phyloP scores from a whole-genome alignment of 768 basidiomycete genomes.

The Boletellus ananiceps region DNA sequence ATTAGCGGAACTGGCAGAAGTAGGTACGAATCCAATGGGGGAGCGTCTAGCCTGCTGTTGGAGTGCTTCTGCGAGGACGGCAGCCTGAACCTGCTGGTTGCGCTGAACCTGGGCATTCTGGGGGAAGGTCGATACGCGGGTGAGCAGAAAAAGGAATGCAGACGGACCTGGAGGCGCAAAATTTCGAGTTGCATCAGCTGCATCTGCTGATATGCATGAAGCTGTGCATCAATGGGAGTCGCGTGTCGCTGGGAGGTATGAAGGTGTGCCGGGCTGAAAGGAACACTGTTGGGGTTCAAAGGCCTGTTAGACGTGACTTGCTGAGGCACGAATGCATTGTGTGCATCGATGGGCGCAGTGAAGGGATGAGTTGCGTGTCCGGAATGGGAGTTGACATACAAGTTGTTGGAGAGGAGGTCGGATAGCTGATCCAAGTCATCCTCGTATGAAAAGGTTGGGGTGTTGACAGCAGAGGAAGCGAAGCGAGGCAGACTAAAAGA shows the following conservation, averaged over 20 bases:
- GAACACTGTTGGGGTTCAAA: conserved; percentile 49
- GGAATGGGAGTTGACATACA: conserved; percentile 42
- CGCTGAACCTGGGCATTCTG: conserved; percentile 65
- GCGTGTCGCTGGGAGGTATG: conserved; percentile 39
- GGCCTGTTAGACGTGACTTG: conserved; percentile 50
- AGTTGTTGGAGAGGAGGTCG: conserved; percentile 50
- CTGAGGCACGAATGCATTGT: conserved; percentile 64
- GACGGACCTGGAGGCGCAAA: conserved; percentile 68
- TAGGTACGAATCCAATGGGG: conserved; percentile 39
- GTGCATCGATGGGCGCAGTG: conserved; percentile 69
- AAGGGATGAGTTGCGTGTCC: conserved; percentile 45
- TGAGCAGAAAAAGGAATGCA: background rate
- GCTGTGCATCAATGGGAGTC: conserved; percentile 41
- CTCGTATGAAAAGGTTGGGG: conserved; percentile 44
- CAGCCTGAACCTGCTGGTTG: conserved; percentile 60
- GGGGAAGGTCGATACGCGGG: conserved; percentile 10
- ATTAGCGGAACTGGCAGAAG: conserved; percentile 68
- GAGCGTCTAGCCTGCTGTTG: conserved; percentile 44
- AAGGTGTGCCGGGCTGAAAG: conserved; percentile 41
- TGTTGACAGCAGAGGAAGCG: conserved; percentile 38
- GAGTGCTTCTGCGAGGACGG: conserved; percentile 56
- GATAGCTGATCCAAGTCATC: conserved; percentile 57
- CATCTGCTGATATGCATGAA: conserved; percentile 64
- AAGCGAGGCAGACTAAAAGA: conserved; percentile 65
- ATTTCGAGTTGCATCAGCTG: conserved; percentile 86